Evolutionary conservation across 495 filamentous ascomycete species (phyloP).

Genomic region (Arthonia radiata): DNA sequence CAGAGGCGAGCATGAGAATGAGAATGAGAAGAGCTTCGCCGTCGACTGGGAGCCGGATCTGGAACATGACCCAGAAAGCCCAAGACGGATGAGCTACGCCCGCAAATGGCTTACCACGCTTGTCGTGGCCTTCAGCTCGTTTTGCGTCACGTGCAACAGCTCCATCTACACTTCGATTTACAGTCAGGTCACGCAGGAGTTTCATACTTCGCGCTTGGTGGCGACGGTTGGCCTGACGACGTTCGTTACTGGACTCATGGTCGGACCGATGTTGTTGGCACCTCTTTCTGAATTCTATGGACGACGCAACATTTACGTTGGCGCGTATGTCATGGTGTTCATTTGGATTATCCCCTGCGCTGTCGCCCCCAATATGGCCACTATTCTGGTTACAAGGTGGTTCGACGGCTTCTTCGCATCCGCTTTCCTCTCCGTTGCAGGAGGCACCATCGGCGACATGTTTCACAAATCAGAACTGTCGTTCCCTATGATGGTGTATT

Average conservation of each 20-base stretch:
- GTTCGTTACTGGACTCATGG: conserved; percentile 51
- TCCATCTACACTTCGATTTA: conserved; percentile 81
- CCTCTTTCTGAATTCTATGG: conserved; percentile 70
- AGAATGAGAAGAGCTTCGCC: too few species aligned
- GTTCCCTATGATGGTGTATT: conserved; percentile 61
- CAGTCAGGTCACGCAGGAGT: conserved; percentile 53
- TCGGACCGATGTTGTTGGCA: conserved; percentile 47
- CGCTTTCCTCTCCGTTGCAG: conserved; percentile 74
- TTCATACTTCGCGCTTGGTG: conserved; percentile 38
- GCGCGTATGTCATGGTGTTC: conserved; percentile 51
- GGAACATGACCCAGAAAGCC: too few species aligned
- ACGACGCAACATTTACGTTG: conserved; percentile 59
- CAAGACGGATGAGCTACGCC: conserved; percentile 37
- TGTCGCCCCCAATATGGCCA: conserved; percentile 57
- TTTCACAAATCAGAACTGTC: conserved; percentile 53
- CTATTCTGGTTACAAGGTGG: conserved; percentile 64
- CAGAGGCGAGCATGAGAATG: too few species aligned
- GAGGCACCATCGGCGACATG: conserved; percentile 77
- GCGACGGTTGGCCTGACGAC: conserved; percentile 59
- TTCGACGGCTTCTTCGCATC: conserved; percentile 47
- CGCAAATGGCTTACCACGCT: conserved; percentile 57
- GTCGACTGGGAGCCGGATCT: too few species aligned
- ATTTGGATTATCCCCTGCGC: conserved; percentile 79
- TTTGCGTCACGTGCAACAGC: conserved; percentile 75
- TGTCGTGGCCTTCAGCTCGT: conserved; percentile 43